These are phyloP conservation scores for Picea sitchensis DNA, from an alignment of 75 land plant genomes.

Conservation along the genomic window DNA sequence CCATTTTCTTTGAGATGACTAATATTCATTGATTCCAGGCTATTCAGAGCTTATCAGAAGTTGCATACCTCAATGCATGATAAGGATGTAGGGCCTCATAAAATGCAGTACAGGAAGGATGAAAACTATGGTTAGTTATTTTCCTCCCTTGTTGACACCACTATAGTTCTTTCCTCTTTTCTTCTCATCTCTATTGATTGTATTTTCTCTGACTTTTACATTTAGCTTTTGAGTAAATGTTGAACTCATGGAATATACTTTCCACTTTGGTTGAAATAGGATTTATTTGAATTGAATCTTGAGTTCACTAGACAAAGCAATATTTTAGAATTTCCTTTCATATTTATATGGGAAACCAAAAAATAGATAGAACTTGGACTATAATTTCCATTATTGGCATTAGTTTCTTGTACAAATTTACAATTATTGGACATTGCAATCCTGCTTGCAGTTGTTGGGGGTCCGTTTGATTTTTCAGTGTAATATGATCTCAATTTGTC, in stretches of 20 bases:
- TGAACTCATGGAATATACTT: not conserved
- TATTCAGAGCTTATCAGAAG: slow-evolving; percentile 86
- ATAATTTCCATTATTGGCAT: no score
- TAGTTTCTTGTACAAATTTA: no score
- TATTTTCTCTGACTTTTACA: not conserved
- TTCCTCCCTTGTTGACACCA: not conserved
- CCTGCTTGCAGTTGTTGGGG: no score
- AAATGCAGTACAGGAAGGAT: slow-evolving; percentile 94
- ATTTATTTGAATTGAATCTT: not conserved
- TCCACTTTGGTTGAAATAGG: not conserved
- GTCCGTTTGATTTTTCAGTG: no score
- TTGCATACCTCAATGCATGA: slow-evolving; percentile 89
- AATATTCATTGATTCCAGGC: slow-evolving; percentile 33
- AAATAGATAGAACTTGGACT: not conserved
- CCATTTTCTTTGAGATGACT: not conserved
- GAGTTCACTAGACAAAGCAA: not conserved
- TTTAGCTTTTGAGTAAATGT: not conserved
- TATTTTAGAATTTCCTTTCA: not conserved
- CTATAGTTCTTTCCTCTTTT: not conserved
- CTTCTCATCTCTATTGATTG: not conserved
- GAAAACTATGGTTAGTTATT: slow-evolving; percentile 72
- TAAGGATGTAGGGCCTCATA: slow-evolving; percentile 65
- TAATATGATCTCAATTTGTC: no score
- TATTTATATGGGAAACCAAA: not conserved
- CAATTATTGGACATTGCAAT: no score